These are phyloP conservation scores for Cornus controversa DNA, from an alignment of 148 eudicot species.

Conservation along the genomic window DNA sequence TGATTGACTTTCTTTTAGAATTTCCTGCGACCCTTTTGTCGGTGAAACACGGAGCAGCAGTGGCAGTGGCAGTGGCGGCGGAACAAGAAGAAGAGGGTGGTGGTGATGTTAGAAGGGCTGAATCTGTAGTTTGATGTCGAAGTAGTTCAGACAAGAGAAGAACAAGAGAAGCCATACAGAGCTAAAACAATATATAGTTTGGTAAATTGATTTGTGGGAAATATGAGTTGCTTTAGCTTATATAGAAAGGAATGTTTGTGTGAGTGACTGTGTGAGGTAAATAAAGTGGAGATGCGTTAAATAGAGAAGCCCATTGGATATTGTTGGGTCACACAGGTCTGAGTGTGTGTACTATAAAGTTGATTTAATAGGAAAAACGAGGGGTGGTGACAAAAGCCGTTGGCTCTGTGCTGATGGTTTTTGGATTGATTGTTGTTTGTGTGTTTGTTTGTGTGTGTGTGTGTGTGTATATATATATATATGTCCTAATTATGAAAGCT, in stretches of 20 bases:
- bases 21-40: constrained; percentile 7
- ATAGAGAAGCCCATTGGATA: too few species aligned
- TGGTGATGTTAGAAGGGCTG: neutral
- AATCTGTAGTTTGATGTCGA: constrained; percentile 25
- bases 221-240: too few species aligned
- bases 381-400: neutral
- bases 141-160: constrained; percentile 41
- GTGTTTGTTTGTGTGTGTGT: too few species aligned
- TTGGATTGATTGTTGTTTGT: too few species aligned
- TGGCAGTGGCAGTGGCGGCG: neutral
- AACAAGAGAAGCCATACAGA: constrained; percentile 43
- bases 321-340: too few species aligned
- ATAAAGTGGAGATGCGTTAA: too few species aligned
- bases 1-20: neutral
- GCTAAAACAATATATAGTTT: too few species aligned
- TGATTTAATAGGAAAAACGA: neutral
- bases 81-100: neutral
- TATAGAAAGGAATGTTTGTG: too few species aligned
- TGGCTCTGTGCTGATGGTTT: neutral
- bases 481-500: too few species aligned
- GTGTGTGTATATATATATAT: too few species aligned
- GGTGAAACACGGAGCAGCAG: neutral
- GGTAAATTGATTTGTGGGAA: too few species aligned
- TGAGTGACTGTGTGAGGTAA: too few species aligned
- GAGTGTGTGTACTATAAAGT: neutral